A percentile compares a stretch with the other conserved stretches of the same genome.
These are phyloP conservation scores for Aspergillus pseudotamarii DNA, from an alignment of 2,329 filamentous ascomycete species.

Conservation along the genomic window DNA sequence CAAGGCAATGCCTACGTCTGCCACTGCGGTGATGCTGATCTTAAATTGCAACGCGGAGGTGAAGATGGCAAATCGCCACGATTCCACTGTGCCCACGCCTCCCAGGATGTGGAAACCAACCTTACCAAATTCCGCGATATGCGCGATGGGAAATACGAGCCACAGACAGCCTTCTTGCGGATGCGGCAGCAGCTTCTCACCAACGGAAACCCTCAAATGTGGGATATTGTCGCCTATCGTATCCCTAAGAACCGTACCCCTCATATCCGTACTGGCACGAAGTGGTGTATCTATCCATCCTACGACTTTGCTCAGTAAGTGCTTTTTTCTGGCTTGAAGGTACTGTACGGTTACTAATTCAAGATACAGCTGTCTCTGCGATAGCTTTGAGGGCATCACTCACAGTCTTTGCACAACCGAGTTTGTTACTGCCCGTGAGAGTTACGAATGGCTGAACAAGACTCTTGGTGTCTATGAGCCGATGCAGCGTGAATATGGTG, in stretches of 20 bases:
- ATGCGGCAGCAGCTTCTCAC: conserved; percentile 84
- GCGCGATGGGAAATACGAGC: conserved; percentile 87
- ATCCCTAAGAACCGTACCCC: conserved; percentile 61
- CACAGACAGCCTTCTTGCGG: conserved; percentile 78
- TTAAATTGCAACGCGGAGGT: conserved; percentile 81
- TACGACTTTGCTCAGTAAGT: conserved; percentile 63
- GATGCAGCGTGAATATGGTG: conserved; percentile 86
- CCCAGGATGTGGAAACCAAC: conserved; percentile 45
- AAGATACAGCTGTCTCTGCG: conserved; percentile 77
- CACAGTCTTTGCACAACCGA: conserved; percentile 94
- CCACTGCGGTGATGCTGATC: conserved; percentile 76
- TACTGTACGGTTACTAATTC: conserved; percentile 51
- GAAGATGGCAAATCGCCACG: conserved; percentile 65
- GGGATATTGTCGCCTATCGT: conserved; percentile 91
- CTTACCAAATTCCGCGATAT: conserved; percentile 79
- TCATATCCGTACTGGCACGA: conserved; percentile 68
- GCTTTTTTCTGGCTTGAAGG: neutral
- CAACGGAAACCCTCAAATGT: conserved; percentile 90
- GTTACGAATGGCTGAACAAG: conserved; percentile 89
- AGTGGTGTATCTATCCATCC: conserved; percentile 93
- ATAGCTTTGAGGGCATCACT: conserved; percentile 89
- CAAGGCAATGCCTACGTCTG: conserved; percentile 77
- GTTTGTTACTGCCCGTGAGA: conserved; percentile 80
- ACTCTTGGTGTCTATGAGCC: conserved; percentile 81
- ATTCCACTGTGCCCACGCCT: conserved; percentile 52